phyloP scores from a whole-genome alignment of 2,329 filamentous ascomycete species.

The Fusarium domesticum region DNA sequence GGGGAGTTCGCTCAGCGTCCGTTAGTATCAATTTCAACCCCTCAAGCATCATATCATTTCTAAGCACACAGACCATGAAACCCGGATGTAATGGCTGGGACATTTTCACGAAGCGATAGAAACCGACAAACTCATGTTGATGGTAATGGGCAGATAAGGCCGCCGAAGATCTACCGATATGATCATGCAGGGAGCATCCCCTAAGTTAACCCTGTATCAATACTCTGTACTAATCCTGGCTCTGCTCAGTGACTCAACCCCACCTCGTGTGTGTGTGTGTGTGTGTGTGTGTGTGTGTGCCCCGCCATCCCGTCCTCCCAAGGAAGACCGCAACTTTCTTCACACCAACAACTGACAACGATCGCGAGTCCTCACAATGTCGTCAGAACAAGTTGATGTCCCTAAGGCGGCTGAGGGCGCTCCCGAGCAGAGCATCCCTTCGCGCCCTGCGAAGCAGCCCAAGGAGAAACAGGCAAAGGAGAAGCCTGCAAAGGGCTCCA shows the following conservation, averaged over 20 bases:
- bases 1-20: no score
- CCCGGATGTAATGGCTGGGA: no score
- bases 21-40: no score
- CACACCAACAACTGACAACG: conserved; percentile 22
- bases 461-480: conserved; percentile 35
- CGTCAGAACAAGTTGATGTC: conserved; percentile 37
- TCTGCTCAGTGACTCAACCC: conserved; percentile 35
- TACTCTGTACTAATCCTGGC: conserved; percentile 1
- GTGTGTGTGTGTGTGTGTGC: conserved; percentile 29
- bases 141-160: not conserved
- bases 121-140: not conserved
- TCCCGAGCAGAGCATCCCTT: conserved; percentile 34
- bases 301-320: conserved; percentile 26
- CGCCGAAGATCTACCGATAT: conserved; percentile 6
- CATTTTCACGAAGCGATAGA: no score
- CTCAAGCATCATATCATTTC: no score
- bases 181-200: not conserved
- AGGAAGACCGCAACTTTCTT: conserved; percentile 28
- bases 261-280: conserved; percentile 29
- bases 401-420: conserved; percentile 36
- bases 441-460: conserved; percentile 37
- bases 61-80: no score
- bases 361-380: conserved; percentile 32
- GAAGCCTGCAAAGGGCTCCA: conserved; percentile 50
- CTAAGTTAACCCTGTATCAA: not conserved